phyloP scores from a whole-genome alignment of 2,329 filamentous ascomycete genomes.

The Aspergillus flavus region DNA sequence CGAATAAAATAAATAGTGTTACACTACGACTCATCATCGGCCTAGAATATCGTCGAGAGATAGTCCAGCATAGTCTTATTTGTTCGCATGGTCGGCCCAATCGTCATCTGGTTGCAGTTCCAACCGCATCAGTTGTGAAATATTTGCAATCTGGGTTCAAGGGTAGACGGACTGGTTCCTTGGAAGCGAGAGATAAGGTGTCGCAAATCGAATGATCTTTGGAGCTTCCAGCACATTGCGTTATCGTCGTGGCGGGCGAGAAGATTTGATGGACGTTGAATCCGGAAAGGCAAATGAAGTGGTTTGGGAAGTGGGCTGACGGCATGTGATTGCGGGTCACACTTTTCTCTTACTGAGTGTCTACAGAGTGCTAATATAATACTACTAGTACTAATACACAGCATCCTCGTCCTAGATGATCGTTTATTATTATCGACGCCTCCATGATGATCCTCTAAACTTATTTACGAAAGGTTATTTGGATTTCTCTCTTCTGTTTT shows the following conservation, averaged over 20 bases:
- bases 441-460: not conserved
- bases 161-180: too few species aligned
- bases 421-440: not conserved
- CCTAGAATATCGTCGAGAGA: conserved; percentile 2
- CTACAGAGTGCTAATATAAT: too few species aligned
- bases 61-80: not conserved
- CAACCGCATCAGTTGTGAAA: too few species aligned
- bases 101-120: not conserved
- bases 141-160: too few species aligned
- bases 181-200: too few species aligned
- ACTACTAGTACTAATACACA: too few species aligned
- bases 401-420: not conserved
- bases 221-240: not conserved
- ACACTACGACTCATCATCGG: conserved; percentile 9
- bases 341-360: too few species aligned
- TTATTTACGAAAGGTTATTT: not conserved
- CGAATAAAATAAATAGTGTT: not conserved
- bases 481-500: not conserved
- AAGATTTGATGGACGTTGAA: conserved; percentile 6
- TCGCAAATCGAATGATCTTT: not conserved
- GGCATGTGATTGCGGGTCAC: conserved; percentile 40
- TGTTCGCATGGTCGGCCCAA: conserved; percentile 3
- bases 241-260: not conserved
- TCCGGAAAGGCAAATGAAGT: conserved; percentile 6
- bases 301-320: not conserved